Percentiles rank a stretch among this genome's conserved stretches.
Conservation (phyloP, 176 grass and related monocot species). For the Pontederia crassipes region DNA sequence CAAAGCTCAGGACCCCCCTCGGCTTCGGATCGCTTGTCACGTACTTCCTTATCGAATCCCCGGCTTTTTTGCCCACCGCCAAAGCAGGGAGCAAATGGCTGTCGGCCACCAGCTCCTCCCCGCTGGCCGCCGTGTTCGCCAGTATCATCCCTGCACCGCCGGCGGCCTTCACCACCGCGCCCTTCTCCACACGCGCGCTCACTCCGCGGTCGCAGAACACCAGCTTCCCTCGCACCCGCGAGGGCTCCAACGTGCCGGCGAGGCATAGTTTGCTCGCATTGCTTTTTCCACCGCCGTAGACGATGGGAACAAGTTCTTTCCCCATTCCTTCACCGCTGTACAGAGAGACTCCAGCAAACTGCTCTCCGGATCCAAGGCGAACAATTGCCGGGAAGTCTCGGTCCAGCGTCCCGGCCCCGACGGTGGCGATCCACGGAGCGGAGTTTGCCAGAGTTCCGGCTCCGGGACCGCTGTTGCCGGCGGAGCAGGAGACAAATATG, state of each 20-base stretch:
- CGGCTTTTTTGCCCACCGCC: conserved; percentile 45
- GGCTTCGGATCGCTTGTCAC: conserved; percentile 26
- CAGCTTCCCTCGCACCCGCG: conserved; percentile 60
- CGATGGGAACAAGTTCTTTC: conserved; percentile 39
- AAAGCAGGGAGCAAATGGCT: conserved; percentile 85
- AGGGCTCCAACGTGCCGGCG: conserved; percentile 50
- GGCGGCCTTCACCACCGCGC: conserved; percentile 65
- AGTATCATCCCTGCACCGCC: conserved; percentile 79
- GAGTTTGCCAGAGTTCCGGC: conserved; percentile 60
- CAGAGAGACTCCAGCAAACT: conserved; percentile 59
- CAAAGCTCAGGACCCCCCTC: conserved; percentile 63
- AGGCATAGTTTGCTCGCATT: conserved; percentile 88
- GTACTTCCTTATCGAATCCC: conserved; percentile 69
- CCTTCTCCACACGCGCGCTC: conserved; percentile 87
- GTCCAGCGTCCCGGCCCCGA: conserved; percentile 73
- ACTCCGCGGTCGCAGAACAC: conserved; percentile 88
- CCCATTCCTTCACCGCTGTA: conserved; percentile 43
- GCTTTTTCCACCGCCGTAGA: conserved; percentile 49
- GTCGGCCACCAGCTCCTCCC: conserved; percentile 88
- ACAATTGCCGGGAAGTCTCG: conserved; percentile 67
- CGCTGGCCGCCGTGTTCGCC: conserved; percentile 69
- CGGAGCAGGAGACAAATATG: conserved; percentile 91
- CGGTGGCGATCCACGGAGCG: conserved; percentile 83
- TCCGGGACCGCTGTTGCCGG: conserved; percentile 74
- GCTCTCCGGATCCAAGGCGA: conserved; percentile 34